A percentile compares a stretch with the other conserved stretches of the same genome.
phyloP scores from a whole-genome alignment of 139 green algal genomes.

The Micractinium conductrix region DNA sequence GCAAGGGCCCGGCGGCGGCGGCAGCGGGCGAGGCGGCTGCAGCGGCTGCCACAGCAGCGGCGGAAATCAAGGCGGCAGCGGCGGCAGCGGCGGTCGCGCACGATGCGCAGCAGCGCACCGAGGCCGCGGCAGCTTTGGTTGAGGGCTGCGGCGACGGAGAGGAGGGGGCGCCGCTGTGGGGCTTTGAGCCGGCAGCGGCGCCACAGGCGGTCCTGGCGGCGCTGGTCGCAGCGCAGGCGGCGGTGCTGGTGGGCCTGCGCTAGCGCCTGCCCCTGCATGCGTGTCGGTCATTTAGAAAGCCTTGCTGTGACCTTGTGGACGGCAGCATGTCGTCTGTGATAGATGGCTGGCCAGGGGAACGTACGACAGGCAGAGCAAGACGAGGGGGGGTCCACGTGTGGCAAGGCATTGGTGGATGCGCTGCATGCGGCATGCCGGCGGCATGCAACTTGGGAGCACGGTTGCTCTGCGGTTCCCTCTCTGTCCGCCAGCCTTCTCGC shows the following conservation, averaged over 20 bases:
- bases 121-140: neutral
- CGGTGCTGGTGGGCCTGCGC: neutral
- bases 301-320: too few relatives aligned
- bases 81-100: neutral
- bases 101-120: neutral
- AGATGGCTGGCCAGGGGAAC: too few relatives aligned
- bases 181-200: conserved; percentile 23
- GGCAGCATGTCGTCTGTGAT: too few relatives aligned
- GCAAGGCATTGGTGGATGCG: too few relatives aligned
- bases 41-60: neutral
- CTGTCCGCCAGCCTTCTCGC: too few relatives aligned
- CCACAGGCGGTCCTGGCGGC: neutral
- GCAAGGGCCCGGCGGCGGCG: neutral
- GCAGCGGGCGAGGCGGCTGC: neutral
- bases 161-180: conserved; percentile 2
- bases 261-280: too few relatives aligned
- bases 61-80: neutral
- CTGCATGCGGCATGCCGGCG: too few relatives aligned
- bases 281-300: neutral
- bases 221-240: conserved; percentile 18
- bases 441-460: too few relatives aligned
- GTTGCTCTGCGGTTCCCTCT: too few relatives aligned
- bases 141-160: neutral
- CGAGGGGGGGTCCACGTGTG: too few relatives aligned
- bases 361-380: too few relatives aligned